Conservation (phyloP, 495 filamentous ascomycete species). For the Hypoxylon fuscum region DNA sequence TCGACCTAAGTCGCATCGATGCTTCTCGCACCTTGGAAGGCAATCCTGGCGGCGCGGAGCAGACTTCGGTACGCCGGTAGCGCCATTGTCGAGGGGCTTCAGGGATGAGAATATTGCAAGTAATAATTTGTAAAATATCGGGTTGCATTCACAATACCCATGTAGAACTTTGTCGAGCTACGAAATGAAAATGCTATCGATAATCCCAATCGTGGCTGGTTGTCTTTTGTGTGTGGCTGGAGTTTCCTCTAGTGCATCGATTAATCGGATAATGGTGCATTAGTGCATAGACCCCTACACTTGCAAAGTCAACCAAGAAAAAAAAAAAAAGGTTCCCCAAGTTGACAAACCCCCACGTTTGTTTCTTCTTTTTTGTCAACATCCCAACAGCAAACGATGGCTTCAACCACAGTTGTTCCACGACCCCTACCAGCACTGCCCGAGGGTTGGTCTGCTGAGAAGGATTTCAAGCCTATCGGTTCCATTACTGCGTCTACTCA, state of each 20-base stretch:
- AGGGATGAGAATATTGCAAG: not conserved
- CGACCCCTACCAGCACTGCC: constrained; percentile 79
- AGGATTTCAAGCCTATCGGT: constrained; percentile 86
- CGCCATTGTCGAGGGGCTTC: constrained; percentile 61
- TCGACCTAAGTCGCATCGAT: not conserved
- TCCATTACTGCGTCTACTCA: constrained; percentile 70
- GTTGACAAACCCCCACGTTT: constrained; percentile 28
- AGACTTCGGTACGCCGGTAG: constrained; percentile 82
- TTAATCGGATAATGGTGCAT: constrained; percentile 2
- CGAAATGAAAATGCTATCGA: constrained; percentile 40
- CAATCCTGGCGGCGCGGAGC: constrained; percentile 81
- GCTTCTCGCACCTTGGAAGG: constrained; percentile 74
- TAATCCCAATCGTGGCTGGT: not conserved
- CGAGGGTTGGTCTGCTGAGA: constrained; percentile 84
- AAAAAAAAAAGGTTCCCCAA: constrained; percentile 25
- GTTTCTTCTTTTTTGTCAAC: constrained; percentile 13
- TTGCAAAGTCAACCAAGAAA: not conserved
- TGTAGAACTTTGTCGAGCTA: not conserved
- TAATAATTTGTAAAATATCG: no score
- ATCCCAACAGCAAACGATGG: constrained; percentile 46
- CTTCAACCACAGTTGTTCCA: constrained; percentile 44
- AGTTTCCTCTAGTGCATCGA: no score
- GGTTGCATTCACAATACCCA: no score
- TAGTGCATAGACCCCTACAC: constrained; percentile 49
- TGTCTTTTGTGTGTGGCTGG: no score